These are phyloP conservation scores for Tolypocladium paradoxum DNA, from an alignment of 2,329 filamentous ascomycete species.

Conservation along the genomic window DNA sequence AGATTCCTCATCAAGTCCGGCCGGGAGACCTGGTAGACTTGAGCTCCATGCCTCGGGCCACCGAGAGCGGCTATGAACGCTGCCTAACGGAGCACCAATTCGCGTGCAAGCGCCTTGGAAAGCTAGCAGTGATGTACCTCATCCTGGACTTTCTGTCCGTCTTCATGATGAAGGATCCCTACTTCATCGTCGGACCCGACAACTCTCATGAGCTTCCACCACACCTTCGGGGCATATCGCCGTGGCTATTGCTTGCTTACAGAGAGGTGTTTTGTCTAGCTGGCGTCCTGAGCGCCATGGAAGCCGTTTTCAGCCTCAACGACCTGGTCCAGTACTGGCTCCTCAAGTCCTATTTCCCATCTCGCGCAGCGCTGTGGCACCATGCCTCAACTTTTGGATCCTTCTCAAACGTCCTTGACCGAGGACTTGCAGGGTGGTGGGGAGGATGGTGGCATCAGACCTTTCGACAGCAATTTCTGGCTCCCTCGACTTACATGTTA, in stretches of 20 bases:
- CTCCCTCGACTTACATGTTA: slow-evolving; percentile 42
- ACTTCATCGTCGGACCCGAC: slow-evolving; percentile 50
- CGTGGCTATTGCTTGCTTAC: slow-evolving; percentile 37
- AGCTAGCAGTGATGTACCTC: slow-evolving; percentile 49
- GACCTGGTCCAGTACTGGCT: slow-evolving; percentile 45
- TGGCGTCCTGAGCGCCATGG: slow-evolving; percentile 49
- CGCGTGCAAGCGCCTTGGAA: slow-evolving; percentile 30
- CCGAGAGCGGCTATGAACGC: slow-evolving; percentile 34
- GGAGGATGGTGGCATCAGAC: slow-evolving; percentile 84
- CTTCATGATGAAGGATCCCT: slow-evolving; percentile 64
- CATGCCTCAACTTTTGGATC: slow-evolving; percentile 46
- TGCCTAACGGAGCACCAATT: slow-evolving; percentile 32
- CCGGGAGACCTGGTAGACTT: slow-evolving; percentile 29
- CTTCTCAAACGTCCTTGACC: slow-evolving; percentile 44
- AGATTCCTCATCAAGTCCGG: slow-evolving; percentile 20
- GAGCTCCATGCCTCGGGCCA: slow-evolving; percentile 27
- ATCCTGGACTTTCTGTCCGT: slow-evolving; percentile 60
- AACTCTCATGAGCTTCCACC: slow-evolving; percentile 27
- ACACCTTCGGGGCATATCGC: slow-evolving; percentile 30
- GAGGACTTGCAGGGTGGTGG: slow-evolving; percentile 75
- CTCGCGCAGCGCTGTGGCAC: slow-evolving; percentile 39
- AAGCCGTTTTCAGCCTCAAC: slow-evolving; percentile 46
- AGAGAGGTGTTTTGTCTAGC: slow-evolving; percentile 45
- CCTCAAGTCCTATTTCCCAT: slow-evolving; percentile 40
- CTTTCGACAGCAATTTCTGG: slow-evolving; percentile 63